Evolutionary conservation across 192 early-diverging fungal species (phyloP).

Genomic region (Backusella circina): DNA sequence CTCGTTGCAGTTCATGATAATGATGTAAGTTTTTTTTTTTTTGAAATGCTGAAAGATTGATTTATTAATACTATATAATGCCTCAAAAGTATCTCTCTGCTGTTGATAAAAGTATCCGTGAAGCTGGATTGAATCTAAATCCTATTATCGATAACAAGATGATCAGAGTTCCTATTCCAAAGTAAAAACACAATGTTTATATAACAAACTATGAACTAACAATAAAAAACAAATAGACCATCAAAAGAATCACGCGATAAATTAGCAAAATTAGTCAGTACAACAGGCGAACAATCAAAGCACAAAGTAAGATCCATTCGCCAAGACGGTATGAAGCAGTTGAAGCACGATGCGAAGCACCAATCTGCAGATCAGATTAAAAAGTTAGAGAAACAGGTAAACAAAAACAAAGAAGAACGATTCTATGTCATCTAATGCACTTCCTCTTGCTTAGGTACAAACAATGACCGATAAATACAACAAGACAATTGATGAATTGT

Average conservation of each 20-base stretch:
- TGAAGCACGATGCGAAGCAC: conserved; percentile 61
- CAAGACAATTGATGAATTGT: conserved; percentile 56
- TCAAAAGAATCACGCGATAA: conserved; percentile 76
- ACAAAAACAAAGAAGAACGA: background rate
- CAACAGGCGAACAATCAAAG: conserved; percentile 65
- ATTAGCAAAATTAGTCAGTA: conserved; percentile 58
- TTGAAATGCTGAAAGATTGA: too few species aligned
- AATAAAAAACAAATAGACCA: conserved; percentile 30
- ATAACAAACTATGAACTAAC: background rate
- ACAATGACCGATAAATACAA: conserved; percentile 59
- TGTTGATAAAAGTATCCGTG: conserved; percentile 76
- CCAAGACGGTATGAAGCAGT: conserved; percentile 69
- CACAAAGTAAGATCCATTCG: conserved; percentile 63
- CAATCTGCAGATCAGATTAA: conserved; percentile 52
- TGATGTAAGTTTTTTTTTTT: conserved; percentile 57
- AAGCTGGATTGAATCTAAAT: conserved; percentile 75
- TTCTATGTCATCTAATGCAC: background rate
- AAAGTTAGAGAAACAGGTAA: conserved; percentile 55
- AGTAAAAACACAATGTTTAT: conserved; percentile 39
- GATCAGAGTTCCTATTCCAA: conserved; percentile 77
- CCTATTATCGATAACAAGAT: conserved; percentile 69
- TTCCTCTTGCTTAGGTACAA: conserved; percentile 45
- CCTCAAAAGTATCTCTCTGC: conserved; percentile 28
- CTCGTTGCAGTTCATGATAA: conserved; percentile 74
- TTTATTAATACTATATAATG: background rate